Conservation (phyloP, 306 rosid genomes). For the Rubus parviflorus region DNA sequence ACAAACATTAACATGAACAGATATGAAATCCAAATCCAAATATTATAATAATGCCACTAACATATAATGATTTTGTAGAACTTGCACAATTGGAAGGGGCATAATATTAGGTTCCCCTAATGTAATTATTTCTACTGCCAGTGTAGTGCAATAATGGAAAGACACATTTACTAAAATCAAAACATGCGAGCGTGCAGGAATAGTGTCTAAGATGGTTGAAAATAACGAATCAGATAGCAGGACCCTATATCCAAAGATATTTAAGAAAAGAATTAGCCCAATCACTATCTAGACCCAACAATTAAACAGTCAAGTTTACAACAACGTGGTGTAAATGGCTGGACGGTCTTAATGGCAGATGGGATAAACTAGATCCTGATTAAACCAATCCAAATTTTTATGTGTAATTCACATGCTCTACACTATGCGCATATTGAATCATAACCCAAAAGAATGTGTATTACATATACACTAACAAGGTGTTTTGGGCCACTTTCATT, state of each 20-base stretch:
- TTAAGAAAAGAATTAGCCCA: neutral
- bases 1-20: slow-evolving; percentile 14
- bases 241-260: neutral
- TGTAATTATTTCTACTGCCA: neutral
- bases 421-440: neutral
- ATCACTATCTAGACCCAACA: neutral
- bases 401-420: neutral
- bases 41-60: neutral
- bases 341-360: neutral
- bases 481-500: neutral
- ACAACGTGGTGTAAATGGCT: neutral
- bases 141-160: neutral
- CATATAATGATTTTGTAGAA: neutral
- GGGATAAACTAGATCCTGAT: neutral
- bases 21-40: neutral
- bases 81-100: neutral
- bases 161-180: neutral
- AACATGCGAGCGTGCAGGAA: neutral
- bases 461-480: neutral
- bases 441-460: neutral
- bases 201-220: neutral
- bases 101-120: neutral
- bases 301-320: neutral
- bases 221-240: neutral
- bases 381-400: neutral